Percentiles rank a stretch among this genome's conserved stretches.
These are phyloP conservation scores for Iris macrosiphon DNA, from an alignment of 106 monocot genomes.

Conservation along the genomic window DNA sequence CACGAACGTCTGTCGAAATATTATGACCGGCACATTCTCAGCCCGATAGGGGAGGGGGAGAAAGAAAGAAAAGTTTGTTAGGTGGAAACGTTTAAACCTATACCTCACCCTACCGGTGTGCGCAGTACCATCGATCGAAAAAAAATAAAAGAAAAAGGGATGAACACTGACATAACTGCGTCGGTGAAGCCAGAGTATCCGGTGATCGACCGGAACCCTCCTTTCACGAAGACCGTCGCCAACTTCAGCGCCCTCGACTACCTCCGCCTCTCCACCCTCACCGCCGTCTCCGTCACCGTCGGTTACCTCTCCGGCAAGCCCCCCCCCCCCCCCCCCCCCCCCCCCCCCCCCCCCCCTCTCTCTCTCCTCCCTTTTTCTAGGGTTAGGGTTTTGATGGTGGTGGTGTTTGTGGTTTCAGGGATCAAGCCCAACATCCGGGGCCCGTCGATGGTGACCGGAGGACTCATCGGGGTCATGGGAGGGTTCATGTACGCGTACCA, in stretches of 20 bases:
- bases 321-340: too few species aligned
- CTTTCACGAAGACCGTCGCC: constrained; percentile 83
- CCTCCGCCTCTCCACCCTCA: constrained; percentile 87
- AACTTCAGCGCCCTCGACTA: constrained; percentile 94
- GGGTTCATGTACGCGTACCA: constrained; percentile 99
- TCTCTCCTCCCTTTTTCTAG: background rate
- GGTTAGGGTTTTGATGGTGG: constrained; percentile 16
- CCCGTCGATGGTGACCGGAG: constrained; percentile 94
- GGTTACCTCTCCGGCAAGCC: constrained; percentile 84
- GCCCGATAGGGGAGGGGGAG: too few species aligned
- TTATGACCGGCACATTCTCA: too few species aligned
- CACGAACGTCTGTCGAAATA: too few species aligned
- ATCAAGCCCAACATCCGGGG: constrained; percentile 94
- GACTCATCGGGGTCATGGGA: constrained; percentile 85
- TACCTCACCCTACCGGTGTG: too few species aligned
- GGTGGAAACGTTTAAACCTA: too few species aligned
- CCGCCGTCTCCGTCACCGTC: constrained; percentile 93
- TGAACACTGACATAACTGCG: constrained; percentile 97
- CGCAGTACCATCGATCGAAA: too few species aligned
- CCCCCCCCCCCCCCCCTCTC: background rate
- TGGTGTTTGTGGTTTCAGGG: constrained; percentile 27
- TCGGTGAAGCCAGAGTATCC: constrained; percentile 92
- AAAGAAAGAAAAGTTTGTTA: too few species aligned
- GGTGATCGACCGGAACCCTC: constrained; percentile 89
- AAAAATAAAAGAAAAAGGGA: too few species aligned